Percentiles rank a stretch among this genome's conserved stretches.
These are phyloP conservation scores for Scenedesmus sp. DNA, from an alignment of 163 green algal genomes.

Conservation along the genomic window DNA sequence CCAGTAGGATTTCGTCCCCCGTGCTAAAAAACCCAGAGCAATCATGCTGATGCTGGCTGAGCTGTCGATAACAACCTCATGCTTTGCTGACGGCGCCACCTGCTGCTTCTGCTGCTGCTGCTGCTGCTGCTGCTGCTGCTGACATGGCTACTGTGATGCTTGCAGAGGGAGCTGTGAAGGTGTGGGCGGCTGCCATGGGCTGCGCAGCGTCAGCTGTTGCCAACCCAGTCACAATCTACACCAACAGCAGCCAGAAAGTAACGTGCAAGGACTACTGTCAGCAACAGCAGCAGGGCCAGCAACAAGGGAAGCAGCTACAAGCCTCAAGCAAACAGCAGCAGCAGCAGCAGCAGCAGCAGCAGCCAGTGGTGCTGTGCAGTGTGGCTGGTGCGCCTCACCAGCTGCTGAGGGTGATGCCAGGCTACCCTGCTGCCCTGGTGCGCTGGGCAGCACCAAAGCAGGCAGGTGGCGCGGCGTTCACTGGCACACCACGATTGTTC, in stretches of 20 bases:
- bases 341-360: neutral
- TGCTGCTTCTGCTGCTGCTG: too few relatives aligned
- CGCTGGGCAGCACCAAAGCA: neutral
- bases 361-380: slow-evolving; percentile 24
- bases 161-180: neutral
- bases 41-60: too few relatives aligned
- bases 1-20: too few relatives aligned
- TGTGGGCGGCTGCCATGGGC: slow-evolving; percentile 17
- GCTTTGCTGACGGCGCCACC: neutral
- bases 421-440: slow-evolving; percentile 18
- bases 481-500: neutral
- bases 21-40: too few relatives aligned
- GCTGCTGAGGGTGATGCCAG: neutral
- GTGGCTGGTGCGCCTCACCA: neutral
- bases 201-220: neutral
- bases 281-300: neutral
- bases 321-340: neutral
- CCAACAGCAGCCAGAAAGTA: neutral
- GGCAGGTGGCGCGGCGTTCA: neutral
- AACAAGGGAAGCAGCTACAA: neutral
- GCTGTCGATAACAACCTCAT: neutral
- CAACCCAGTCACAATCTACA: neutral
- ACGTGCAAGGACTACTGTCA: slow-evolving; percentile 7
- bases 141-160: neutral
- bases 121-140: too few relatives aligned